These are phyloP conservation scores for Bathelium albidoporum DNA, from an alignment of 495 filamentous ascomycete species.

Conservation along the genomic window DNA sequence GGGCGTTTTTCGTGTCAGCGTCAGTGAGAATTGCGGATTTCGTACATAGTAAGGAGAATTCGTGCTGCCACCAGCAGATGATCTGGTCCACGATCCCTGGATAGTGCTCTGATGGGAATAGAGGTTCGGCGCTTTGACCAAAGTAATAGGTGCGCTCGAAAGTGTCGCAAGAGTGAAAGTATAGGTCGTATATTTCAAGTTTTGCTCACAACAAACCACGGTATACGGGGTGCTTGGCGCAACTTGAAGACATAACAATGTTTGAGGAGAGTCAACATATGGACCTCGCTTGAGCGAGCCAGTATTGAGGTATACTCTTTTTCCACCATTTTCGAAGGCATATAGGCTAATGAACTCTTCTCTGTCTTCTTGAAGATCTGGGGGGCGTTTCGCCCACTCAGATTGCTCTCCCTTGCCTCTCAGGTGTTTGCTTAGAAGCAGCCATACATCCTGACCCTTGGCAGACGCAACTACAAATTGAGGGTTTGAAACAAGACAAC, in stretches of 20 bases:
- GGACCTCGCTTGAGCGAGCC: constrained; percentile 55
- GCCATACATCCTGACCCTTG: constrained; percentile 57
- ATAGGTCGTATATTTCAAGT: constrained; percentile 55
- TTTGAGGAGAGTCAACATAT: constrained; percentile 92
- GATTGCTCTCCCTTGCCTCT: constrained; percentile 21
- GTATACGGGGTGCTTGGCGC: constrained; percentile 54
- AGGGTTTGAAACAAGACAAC: constrained; percentile 34
- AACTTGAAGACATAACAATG: constrained; percentile 65
- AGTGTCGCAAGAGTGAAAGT: constrained; percentile 79
- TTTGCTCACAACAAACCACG: constrained; percentile 66
- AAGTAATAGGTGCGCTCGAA: constrained; percentile 46
- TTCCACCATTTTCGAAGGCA: constrained; percentile 63
- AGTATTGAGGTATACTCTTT: constrained; percentile 61
- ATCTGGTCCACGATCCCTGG: constrained; percentile 57
- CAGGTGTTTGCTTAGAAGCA: constrained; percentile 80
- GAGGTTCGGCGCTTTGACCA: constrained; percentile 49
- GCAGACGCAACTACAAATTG: constrained; percentile 63
- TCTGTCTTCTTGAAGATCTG: neutral
- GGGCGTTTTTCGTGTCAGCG: constrained; percentile 44
- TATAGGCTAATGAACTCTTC: constrained; percentile 80
- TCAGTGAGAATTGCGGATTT: constrained; percentile 78
- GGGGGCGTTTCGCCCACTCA: constrained; percentile 17
- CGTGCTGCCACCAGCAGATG: constrained; percentile 76
- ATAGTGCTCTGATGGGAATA: constrained; percentile 46
- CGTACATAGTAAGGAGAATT: constrained; percentile 59